Evolutionary conservation across 805 yeast species (phyloP), one percentile per base, ranked within the genome.

Genomic region (Cyberlindnera mycetangii): DNA sequence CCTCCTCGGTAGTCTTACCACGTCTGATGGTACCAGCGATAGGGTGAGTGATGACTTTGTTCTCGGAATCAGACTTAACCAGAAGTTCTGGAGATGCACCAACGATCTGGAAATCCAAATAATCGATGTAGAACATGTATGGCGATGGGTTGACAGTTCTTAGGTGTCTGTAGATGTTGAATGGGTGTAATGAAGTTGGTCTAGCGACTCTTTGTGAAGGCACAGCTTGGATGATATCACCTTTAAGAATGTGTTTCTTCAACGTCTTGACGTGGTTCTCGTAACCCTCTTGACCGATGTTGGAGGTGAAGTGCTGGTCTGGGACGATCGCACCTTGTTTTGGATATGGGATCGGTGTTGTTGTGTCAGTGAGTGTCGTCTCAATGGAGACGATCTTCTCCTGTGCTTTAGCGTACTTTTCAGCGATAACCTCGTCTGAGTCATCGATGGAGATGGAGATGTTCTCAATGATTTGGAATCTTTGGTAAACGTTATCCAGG

Each of bases 71-170:
- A 6, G 89, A 72, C 65, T 89, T 87, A 44, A 92, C 97, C 45
- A 93, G 72, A 44, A 92, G 69, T 64, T 93, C 99, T 2, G 99
- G 99, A 11, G 97, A 89, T 0, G 99, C 99, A 38, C 99, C 99
- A 44, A 93, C 92, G 38, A 93, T 77, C 65, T 90, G 97, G 72
- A 92, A 93, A 55, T 89, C 97, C 47, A 86, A 63, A 58, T 87
- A 85, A 63, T 93, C 98, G 53, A 93, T 82, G 67, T 89, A 93
- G 64, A 93, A 93, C 74, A 93, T 75, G 65, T 93, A 93, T 21
- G 99, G 99, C 2, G 97, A 89, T 10, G 99, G 99, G 67, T 93
- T 93, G 38, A 93, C 97, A 0, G 96, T 85, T 62, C 99, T 78
- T 57, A 93, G 74, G 61, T 92, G 97, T 54, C 95, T 83, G 69